A percentile compares a stretch with the other conserved stretches of the same genome.
Conservation (phyloP, 805 yeast genomes). For the Dipodascus albidus region DNA sequence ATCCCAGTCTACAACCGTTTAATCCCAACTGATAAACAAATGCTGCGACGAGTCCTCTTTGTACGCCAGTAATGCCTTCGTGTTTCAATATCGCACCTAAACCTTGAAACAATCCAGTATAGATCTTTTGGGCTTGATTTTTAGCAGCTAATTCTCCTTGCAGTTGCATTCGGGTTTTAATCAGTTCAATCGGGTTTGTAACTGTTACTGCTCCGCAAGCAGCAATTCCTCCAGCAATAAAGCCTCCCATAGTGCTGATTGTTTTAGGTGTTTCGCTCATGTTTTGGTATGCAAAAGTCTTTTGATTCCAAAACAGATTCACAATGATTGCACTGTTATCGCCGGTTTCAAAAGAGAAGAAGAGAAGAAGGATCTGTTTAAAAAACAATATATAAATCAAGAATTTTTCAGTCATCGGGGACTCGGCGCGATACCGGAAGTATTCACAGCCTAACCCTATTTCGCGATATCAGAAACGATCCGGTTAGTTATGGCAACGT, state of each 20-base stretch:
- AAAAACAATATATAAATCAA: no score
- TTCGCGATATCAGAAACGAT: no score
- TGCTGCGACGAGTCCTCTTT: conserved; percentile 83
- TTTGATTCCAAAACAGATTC: no score
- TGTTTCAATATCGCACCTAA: conserved; percentile 54
- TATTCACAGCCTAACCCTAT: no score
- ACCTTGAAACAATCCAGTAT: conserved; percentile 82
- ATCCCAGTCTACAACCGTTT: conserved; percentile 89
- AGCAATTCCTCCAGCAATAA: conserved; percentile 83
- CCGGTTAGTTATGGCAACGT: no score
- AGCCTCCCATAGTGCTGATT: conserved; percentile 53
- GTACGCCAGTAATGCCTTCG: conserved; percentile 83
- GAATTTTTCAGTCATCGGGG: no score
- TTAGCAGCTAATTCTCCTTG: conserved; percentile 78
- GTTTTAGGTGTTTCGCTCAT: conserved; percentile 6
- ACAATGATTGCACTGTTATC: no score
- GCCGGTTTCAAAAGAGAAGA: no score
- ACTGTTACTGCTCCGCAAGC: conserved; percentile 97
- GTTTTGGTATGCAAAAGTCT: not conserved
- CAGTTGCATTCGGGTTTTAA: conserved; percentile 91
- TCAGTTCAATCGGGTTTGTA: conserved; percentile 90
- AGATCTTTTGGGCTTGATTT: conserved; percentile 38
- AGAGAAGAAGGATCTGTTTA: no score
- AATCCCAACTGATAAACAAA: conserved; percentile 82
- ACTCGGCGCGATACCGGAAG: no score